Conservation (phyloP, 2,329 filamentous ascomycete genomes). For the Trichoderma koningiopsis region DNA sequence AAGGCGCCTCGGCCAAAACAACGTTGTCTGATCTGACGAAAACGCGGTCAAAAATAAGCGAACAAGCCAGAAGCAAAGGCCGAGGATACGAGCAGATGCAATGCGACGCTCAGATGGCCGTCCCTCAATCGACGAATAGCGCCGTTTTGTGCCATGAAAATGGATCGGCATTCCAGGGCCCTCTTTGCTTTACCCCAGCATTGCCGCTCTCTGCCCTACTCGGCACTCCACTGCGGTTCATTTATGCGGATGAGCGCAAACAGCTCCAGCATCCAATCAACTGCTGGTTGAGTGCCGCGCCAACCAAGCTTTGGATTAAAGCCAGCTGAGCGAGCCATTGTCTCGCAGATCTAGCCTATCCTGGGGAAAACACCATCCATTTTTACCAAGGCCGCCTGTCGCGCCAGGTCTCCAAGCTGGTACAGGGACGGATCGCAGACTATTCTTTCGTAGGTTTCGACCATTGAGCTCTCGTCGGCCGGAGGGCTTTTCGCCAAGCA, state of each 20-base stretch:
- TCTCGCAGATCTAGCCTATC: background rate
- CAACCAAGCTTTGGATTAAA: background rate
- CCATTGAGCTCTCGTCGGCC: background rate
- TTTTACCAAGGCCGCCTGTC: background rate
- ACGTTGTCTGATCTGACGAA: background rate
- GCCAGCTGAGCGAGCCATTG: conserved; percentile 4
- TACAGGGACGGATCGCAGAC: background rate
- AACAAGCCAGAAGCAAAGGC: background rate
- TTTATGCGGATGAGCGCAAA: background rate
- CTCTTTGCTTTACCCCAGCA: conserved; percentile 4
- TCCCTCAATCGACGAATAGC: background rate
- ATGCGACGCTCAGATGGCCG: conserved; percentile 4
- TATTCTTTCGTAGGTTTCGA: background rate
- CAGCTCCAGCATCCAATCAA: conserved; percentile 1
- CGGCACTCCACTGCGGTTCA: background rate
- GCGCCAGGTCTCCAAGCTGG: background rate
- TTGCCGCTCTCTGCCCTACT: background rate
- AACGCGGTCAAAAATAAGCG: background rate
- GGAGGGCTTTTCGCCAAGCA: background rate
- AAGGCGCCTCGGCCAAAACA: background rate
- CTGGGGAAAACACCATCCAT: background rate
- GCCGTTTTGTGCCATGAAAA: background rate
- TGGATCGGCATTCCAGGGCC: conserved; percentile 2
- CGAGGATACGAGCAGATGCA: conserved; percentile 5
- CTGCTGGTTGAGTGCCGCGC: background rate